Conservation (phyloP, 2,329 filamentous ascomycete genomes). For the Trichophyton benhamiae region DNA sequence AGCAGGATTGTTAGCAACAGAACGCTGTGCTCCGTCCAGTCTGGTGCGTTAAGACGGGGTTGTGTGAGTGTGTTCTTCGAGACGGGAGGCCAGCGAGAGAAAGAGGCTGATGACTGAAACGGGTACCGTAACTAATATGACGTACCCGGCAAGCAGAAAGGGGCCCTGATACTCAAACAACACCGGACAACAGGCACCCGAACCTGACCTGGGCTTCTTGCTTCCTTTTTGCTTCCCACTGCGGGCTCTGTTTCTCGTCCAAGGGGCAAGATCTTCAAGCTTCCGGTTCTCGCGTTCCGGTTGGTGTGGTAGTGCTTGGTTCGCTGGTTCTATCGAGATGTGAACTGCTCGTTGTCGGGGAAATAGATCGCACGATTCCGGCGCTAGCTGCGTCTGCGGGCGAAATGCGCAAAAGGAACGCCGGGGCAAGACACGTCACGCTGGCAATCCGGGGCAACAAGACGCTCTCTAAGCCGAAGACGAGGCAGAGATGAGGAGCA, state of each 20-base stretch:
- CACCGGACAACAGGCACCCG: neutral
- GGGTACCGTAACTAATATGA: neutral
- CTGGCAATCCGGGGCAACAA: neutral
- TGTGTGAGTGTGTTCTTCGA: neutral
- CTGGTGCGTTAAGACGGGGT: neutral
- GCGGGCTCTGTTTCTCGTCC: neutral
- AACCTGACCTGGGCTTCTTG: neutral
- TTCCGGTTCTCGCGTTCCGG: neutral
- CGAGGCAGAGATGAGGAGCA: neutral
- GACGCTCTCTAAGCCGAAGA: neutral
- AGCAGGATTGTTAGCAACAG: neutral
- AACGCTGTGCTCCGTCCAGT: neutral
- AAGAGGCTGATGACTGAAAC: neutral
- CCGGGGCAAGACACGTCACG: neutral
- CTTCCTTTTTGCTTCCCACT: neutral
- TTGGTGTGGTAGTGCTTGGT: neutral
- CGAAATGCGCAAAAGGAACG: neutral
- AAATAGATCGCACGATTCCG: conserved; percentile 3
- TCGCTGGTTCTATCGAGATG: neutral
- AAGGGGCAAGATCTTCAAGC: neutral
- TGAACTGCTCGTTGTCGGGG: neutral
- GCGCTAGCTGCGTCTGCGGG: neutral
- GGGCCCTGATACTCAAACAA: neutral
- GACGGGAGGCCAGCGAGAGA: neutral
- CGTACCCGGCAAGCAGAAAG: neutral